Evolutionary conservation across 306 rosid genomes (phyloP).

Genomic region (Malus orientalis): DNA sequence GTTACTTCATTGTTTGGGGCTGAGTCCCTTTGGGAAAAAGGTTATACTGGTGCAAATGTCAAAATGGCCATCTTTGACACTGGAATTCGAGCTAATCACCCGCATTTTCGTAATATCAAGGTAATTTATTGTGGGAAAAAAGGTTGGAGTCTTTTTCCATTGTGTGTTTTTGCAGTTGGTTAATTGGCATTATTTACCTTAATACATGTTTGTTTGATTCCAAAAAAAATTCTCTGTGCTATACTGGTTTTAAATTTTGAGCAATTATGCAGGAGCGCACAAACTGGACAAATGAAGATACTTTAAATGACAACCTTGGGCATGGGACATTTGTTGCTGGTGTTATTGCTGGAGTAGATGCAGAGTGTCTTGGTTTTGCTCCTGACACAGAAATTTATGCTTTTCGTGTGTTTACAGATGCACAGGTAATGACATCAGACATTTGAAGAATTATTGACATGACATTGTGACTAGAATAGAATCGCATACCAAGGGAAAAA

Average conservation of each 20-base stretch:
- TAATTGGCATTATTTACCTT: background rate
- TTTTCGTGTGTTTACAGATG: conserved; percentile 97
- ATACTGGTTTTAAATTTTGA: conserved; percentile 14
- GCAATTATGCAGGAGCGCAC: conserved; percentile 73
- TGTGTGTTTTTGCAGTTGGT: background rate
- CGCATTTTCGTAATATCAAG: conserved; percentile 91
- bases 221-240: background rate
- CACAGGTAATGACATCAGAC: conserved; percentile 81
- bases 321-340: conserved; percentile 99
- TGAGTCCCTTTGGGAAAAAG: conserved; percentile 70
- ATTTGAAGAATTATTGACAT: background rate
- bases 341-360: conserved; percentile 81
- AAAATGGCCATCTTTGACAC: conserved; percentile 98
- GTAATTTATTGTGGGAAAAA: conserved; percentile 27
- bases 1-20: conserved; percentile 91
- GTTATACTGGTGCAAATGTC: conserved; percentile 78
- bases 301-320: conserved; percentile 89
- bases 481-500: background rate
- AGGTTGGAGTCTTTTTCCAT: background rate
- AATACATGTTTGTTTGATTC: background rate
- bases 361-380: conserved; percentile 91
- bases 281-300: conserved; percentile 95
- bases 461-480: background rate
- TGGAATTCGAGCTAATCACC: conserved; percentile 88
- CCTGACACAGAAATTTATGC: conserved; percentile 98